These are phyloP conservation scores for Penicillium sp. DNA, from an alignment of 2,329 filamentous ascomycete species.

Conservation along the genomic window DNA sequence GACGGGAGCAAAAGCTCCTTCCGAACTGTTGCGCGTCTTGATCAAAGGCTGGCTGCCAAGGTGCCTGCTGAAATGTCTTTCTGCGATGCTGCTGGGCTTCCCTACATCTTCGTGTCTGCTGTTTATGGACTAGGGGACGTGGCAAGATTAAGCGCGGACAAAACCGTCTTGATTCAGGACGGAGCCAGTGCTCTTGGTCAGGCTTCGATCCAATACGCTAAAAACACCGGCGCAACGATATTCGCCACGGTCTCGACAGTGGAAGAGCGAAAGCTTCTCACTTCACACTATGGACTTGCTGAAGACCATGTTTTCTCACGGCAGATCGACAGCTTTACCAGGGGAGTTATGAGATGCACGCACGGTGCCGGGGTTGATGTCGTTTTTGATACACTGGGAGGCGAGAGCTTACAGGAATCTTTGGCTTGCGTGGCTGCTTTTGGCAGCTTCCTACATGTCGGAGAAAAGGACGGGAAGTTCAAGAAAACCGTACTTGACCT, in stretches of 20 bases:
- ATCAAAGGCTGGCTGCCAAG: slow-evolving; percentile 5
- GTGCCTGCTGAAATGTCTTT: slow-evolving; percentile 12
- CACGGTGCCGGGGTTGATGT: slow-evolving; percentile 20
- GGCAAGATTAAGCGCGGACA: slow-evolving; percentile 4
- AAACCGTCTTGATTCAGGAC: slow-evolving; percentile 25
- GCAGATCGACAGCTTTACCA: slow-evolving; percentile 14
- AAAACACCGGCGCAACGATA: slow-evolving; percentile 12
- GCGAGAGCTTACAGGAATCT: slow-evolving; percentile 20
- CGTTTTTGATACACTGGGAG: slow-evolving; percentile 20
- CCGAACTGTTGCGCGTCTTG: slow-evolving; percentile 11
- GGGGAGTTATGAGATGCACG: slow-evolving; percentile 20
- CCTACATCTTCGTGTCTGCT: slow-evolving; percentile 11
- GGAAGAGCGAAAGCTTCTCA: slow-evolving; percentile 13
- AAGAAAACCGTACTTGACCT: slow-evolving; percentile 10
- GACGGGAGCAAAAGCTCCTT: slow-evolving; percentile 1
- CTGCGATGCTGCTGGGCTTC: slow-evolving; percentile 14
- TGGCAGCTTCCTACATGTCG: slow-evolving; percentile 22
- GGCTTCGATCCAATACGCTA: slow-evolving; percentile 30
- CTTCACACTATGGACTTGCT: slow-evolving; percentile 13
- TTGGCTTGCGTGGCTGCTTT: slow-evolving; percentile 20
- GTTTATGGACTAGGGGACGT: slow-evolving; percentile 15
- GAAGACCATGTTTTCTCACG: slow-evolving; percentile 18
- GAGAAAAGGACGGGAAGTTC: background rate
- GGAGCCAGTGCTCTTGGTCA: slow-evolving; percentile 21
- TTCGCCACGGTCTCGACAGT: slow-evolving; percentile 19